Conservation (phyloP, 2,329 filamentous ascomycete genomes). For the Fusarium sp. region DNA sequence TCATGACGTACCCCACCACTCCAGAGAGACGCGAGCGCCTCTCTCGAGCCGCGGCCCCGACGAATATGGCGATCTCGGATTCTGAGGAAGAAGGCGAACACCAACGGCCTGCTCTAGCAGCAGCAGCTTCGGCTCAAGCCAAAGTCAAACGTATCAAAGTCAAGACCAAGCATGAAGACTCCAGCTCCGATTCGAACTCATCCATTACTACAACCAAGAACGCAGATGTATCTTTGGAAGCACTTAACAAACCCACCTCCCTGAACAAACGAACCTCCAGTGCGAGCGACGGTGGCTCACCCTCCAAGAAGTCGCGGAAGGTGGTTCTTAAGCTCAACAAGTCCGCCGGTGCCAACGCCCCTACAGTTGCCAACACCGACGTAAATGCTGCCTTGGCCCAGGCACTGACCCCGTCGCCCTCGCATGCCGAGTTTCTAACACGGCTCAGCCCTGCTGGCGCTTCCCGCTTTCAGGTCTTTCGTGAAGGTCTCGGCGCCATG, state of each 20-base stretch:
- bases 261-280: conserved; percentile 9
- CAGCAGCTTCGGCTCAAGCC: not conserved
- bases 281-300: conserved; percentile 4
- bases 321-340: conserved; percentile 11
- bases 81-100: conserved; percentile 3
- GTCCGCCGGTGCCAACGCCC: not conserved
- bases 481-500: not conserved
- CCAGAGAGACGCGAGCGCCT: conserved; percentile 18
- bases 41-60: conserved; percentile 22
- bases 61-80: conserved; percentile 9
- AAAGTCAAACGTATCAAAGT: not conserved
- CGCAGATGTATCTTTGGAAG: not conserved
- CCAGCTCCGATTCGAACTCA: not conserved
- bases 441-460: not conserved
- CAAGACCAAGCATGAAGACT: not conserved
- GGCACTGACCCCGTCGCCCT: not conserved
- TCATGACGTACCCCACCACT: not conserved
- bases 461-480: not conserved
- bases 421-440: not conserved
- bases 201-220: not conserved
- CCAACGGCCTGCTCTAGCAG: too few relatives aligned
- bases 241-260: not conserved
- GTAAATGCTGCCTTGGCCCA: not conserved
- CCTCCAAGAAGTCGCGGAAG: conserved; percentile 20
- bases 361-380: not conserved